Percentiles rank a stretch among this genome's conserved stretches.
Conservation (phyloP, 2,329 filamentous ascomycete species). For the Microsporum canis region DNA sequence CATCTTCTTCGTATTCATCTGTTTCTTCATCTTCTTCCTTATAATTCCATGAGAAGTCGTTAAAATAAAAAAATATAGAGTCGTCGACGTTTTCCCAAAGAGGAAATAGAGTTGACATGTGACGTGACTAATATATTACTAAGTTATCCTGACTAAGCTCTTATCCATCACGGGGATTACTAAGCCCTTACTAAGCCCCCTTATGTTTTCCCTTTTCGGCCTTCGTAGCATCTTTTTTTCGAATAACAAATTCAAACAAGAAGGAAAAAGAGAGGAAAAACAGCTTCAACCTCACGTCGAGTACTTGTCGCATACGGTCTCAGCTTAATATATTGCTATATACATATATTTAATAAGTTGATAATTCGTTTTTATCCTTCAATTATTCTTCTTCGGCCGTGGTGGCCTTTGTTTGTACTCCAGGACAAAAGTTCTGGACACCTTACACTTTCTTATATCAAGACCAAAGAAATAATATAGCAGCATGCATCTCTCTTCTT, state of each 20-base stretch:
- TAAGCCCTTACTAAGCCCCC: background rate
- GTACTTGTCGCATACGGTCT: background rate
- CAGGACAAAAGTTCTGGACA: background rate
- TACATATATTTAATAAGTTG: background rate
- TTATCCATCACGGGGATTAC: background rate
- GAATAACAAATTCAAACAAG: background rate
- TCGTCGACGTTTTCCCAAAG: background rate
- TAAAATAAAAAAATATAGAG: background rate
- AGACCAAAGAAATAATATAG: background rate
- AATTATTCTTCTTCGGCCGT: background rate
- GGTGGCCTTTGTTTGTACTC: background rate
- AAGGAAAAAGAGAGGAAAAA: background rate
- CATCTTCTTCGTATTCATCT: background rate
- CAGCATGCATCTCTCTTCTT: conserved; percentile 19
- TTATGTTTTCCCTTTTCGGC: background rate
- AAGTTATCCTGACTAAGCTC: background rate
- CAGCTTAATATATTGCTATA: background rate
- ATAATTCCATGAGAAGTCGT: background rate
- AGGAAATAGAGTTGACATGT: background rate
- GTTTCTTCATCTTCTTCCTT: background rate
- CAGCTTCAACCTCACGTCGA: background rate
- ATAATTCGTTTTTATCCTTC: background rate
- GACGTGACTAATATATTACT: background rate
- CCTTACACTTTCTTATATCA: background rate
- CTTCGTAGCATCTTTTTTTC: background rate